Conservation (phyloP, 2,329 filamentous ascomycete species). For the Lachnellula arida region DNA sequence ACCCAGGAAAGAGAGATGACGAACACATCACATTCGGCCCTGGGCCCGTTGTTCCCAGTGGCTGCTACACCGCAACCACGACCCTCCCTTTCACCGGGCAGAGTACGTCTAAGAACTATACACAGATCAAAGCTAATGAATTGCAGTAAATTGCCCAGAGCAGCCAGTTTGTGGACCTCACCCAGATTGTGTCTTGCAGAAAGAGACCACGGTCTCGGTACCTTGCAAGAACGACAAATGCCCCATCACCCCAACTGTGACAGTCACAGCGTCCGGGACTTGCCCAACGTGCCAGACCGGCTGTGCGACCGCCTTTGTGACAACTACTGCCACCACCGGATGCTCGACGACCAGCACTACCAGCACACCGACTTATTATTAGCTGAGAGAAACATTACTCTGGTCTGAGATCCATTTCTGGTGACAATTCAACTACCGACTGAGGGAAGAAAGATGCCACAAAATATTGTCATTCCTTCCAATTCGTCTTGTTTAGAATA, state of each 20-base stretch:
- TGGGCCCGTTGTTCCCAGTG: not conserved
- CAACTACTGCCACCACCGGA: slow-evolving; percentile 2
- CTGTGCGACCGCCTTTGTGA: slow-evolving; percentile 9
- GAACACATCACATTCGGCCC: slow-evolving; percentile 5
- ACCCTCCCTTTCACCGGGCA: slow-evolving; percentile 14
- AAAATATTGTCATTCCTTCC: no score
- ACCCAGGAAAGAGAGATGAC: slow-evolving; percentile 3
- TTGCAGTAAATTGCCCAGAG: slow-evolving; percentile 12
- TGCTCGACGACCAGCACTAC: slow-evolving; percentile 4
- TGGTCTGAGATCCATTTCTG: not conserved
- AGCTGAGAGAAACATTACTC: not conserved
- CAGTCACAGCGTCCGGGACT: slow-evolving; percentile 9
- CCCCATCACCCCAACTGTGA: slow-evolving; percentile 20
- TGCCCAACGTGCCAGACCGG: slow-evolving; percentile 17
- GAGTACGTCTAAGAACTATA: slow-evolving; percentile 1
- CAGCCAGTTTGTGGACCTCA: slow-evolving; percentile 7
- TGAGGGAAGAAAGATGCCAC: no score
- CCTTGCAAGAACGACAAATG: slow-evolving; percentile 13
- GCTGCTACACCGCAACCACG: slow-evolving; percentile 8
- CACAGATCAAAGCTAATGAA: not conserved
- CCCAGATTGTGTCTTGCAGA: slow-evolving; percentile 12
- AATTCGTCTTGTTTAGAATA: no score
- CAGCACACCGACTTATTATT: not conserved
- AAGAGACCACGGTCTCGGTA: slow-evolving; percentile 5
- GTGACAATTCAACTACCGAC: not conserved